Evolutionary conservation across 345 rosid species (phyloP), one percentile per base, ranked within the genome.

Genomic region (Combretum micranthum): DNA sequence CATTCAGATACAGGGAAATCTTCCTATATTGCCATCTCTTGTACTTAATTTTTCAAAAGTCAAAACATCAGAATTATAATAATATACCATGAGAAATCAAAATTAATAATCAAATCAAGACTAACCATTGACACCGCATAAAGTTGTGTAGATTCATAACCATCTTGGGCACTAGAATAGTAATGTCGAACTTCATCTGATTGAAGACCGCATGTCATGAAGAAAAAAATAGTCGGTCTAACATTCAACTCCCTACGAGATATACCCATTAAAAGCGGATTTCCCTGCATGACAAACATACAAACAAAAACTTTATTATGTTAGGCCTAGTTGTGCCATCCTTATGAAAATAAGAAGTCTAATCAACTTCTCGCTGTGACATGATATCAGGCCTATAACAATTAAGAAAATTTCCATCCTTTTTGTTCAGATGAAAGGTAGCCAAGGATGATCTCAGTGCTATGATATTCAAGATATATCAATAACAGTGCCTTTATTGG

Each of bases 171-270:
- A 21, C 51, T 65, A 50, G 80, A 72, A 69, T 88, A 88, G 44
- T 80, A 60, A 25, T 64, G 76, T 20, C 73, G 87, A 73, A 92
- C 73, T 69, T 88, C 96, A 61, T 84, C 71, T 15, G 96, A 86
- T 46, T 52, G 72, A 58, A 86, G 82, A 64, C 67, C 66, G 68
- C 96, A 86, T 70, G 74, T 81, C 72, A 88, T 64, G 57, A 66
- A 83, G 91, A 88, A 88, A 81, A 88, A 92, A 50, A 84, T 83
- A 74, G 93, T 64, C 52, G 98, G 95, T 59, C 96, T 78, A 32
- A 73, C 93, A 67, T 92, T 88, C 72, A 86, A 63, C 68, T 63
- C 72, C 75, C 96, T 79, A 22, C 82, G 72, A 47, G 96, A 83
- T 67, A 92, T 59, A 54, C 98, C 98, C 3, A 88, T 81, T 49